Evolutionary conservation across 1,284 basidiomycete species (phyloP), one percentile per base, ranked within the genome.

Genomic region (Apiotrichum brassicae): DNA sequence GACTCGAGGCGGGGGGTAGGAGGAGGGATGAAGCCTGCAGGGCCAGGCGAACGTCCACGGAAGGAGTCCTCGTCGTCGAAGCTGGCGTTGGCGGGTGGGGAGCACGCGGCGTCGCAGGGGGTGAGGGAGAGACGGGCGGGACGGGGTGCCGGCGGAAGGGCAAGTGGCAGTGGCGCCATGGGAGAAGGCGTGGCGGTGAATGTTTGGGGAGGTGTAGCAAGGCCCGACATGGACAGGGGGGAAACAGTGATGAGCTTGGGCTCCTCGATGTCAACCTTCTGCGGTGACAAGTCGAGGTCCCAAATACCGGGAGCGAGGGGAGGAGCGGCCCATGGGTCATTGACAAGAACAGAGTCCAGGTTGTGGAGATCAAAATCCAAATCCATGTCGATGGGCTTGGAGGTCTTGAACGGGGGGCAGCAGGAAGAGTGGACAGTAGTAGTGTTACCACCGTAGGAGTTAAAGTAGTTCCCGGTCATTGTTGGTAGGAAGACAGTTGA

Each of bases 241-340:
- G 23, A 26, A n/a, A 39, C 14, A 32, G 43, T 23, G 30, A 22
- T 16, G 30, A 41, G 16, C 9, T 43, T 39, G 22, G 36, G 30
- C 8, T 33, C 24, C 11, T 44, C 41, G 23, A 44, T 16, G 19
- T 43, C 42, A 23, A 24, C 11, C 34, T 30, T 20, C 26, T 48
- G 24, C 20, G 19, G 34, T 8, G 19, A n/a, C 16, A 43, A 28
- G 34, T 53, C 51, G 18, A 53, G 38, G 48, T 54, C 52, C 19
- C 41, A 44, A n/a, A 46, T 19, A 20, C 52, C 52, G 19, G 52
- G 52, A 3, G 44, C 44, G 19, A 54, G 26, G 13, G 52, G 52
- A 12, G 46, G 38, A 24, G 46, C 30, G 14, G 41, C 41, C 35
- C 41, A 43, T 18, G 37, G n/a, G 19, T 43, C 41, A 22, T 43